Base-by-base conservation (phyloP, 2,329 filamentous ascomycete genomes). In the Sarocladiaceae sp. region DNA sequence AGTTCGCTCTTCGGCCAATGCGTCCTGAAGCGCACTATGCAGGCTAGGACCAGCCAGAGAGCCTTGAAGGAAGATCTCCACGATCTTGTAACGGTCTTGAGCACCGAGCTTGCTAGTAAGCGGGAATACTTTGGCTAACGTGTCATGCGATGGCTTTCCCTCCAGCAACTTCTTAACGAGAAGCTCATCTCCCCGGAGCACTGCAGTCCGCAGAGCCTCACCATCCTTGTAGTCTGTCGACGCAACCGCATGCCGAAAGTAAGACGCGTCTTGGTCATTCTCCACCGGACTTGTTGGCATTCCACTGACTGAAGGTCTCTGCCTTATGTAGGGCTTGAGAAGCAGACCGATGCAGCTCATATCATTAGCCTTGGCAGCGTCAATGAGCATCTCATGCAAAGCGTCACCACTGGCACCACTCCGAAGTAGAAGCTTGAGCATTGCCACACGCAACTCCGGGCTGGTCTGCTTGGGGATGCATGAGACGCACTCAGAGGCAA, bases 191-290 rank as follows among this genome's bases (percentile, higher is more conserved):
- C 62, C 66, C 26, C 66, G 65, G 27, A 68, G 57, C 1, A 78
- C 65, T 0, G 76, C 73, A 9, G 68, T 63, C 21, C 68, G 64
- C 21, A 80, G 57, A 0, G 75, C 75, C 45, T 74, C 56, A 1
- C 74, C 75, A 3, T 66, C 67, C 40, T 70, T 71, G 48, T 76
- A 61, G 46, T 79, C 69, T 2, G 73, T 69, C 2, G 75, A 76
- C 6, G 76, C 75, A 5, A 68, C 64, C 15, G 68, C 68, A 46
- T 78, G 74, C 24, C 65, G 62, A 33, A 67, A 64, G 31, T 47
- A 15, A 37, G 44, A 27, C 45, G 46, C 15, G 33, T 33, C 42
- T 11, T 33, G 33, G 24, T 24, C 33, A 19, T 19, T 18, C 6
- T 41, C 18, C 13, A 23, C 20, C 10, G n/a, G 18, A 18, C 16